Percentiles rank a stretch among this genome's conserved stretches.
These are phyloP conservation scores for Fusarium sp. DNA, from an alignment of 2,329 filamentous ascomycete species.

Conservation along the genomic window DNA sequence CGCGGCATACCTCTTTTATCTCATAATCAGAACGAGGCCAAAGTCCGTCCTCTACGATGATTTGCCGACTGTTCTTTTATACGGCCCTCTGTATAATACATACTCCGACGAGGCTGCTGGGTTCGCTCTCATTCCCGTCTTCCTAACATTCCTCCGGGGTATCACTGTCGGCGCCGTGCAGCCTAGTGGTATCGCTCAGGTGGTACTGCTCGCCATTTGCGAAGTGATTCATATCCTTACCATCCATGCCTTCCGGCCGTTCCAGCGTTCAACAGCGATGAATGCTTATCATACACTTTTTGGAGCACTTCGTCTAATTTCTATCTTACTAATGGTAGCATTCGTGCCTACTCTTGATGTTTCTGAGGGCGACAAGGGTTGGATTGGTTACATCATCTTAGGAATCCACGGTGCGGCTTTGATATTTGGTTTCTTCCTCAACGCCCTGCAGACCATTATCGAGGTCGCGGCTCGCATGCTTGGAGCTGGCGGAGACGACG, in stretches of 20 bases:
- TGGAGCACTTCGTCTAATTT: constrained; percentile 77
- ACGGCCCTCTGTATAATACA: constrained; percentile 96
- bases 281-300: constrained; percentile 94
- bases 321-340: constrained; percentile 79
- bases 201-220: constrained; percentile 91
- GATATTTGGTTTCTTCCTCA: constrained; percentile 92
- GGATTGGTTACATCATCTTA: constrained; percentile 94
- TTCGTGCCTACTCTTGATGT: constrained; percentile 88
- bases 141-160: constrained; percentile 86
- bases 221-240: constrained; percentile 92
- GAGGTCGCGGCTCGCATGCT: constrained; percentile 86
- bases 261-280: constrained; percentile 93
- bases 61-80: constrained; percentile 85
- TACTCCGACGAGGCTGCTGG: constrained; percentile 93
- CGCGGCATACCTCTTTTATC: constrained; percentile 79
- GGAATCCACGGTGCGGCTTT: constrained; percentile 86
- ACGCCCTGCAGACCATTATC: constrained; percentile 87
- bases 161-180: constrained; percentile 94
- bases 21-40: constrained; percentile 83
- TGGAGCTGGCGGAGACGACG: constrained; percentile 82
- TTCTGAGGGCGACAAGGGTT: constrained; percentile 82
- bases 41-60: constrained; percentile 93
- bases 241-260: constrained; percentile 88
- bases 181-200: constrained; percentile 89
- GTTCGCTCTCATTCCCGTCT: constrained; percentile 87